Conservation (phyloP, 2,329 filamentous ascomycete species). For the Xylaria sp. region DNA sequence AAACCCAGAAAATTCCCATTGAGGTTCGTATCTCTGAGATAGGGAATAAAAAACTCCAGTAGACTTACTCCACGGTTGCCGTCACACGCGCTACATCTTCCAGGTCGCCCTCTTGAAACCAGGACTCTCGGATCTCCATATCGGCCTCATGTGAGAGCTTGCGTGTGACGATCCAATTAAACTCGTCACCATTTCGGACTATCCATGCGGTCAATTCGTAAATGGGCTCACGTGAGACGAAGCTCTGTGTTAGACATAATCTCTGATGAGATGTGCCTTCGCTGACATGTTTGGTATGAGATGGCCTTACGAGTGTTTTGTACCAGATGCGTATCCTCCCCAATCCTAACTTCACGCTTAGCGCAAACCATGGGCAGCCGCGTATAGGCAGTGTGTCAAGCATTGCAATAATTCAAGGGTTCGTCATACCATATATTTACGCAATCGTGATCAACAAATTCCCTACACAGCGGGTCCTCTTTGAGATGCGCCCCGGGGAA, state of each 20-base stretch:
- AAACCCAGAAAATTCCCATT: too few relatives aligned
- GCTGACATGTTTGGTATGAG: neutral
- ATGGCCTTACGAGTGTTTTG: slow-evolving; percentile 52
- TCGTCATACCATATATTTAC: slow-evolving; percentile 54
- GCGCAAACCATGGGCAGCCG: neutral
- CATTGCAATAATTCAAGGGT: neutral
- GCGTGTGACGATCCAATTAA: slow-evolving; percentile 60
- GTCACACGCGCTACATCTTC: slow-evolving; percentile 53
- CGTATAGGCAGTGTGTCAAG: neutral
- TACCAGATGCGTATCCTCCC: slow-evolving; percentile 55
- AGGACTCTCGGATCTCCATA: slow-evolving; percentile 58
- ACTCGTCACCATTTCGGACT: slow-evolving; percentile 54
- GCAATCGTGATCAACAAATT: slow-evolving; percentile 56
- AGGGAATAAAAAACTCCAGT: too few relatives aligned
- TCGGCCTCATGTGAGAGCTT: slow-evolving; percentile 54
- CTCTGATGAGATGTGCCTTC: neutral
- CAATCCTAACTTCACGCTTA: slow-evolving; percentile 48
- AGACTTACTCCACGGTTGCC: slow-evolving; percentile 54
- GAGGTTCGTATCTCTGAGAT: too few relatives aligned
- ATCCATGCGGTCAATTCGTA: neutral
- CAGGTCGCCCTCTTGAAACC: slow-evolving; percentile 60
- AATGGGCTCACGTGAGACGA: neutral
- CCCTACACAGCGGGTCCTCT: slow-evolving; percentile 50
- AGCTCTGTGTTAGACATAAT: neutral
- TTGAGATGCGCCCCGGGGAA: slow-evolving; percentile 51